These are phyloP conservation scores for Pleurotus ostreatus DNA, from an alignment of 768 basidiomycete species.

Conservation along the genomic window DNA sequence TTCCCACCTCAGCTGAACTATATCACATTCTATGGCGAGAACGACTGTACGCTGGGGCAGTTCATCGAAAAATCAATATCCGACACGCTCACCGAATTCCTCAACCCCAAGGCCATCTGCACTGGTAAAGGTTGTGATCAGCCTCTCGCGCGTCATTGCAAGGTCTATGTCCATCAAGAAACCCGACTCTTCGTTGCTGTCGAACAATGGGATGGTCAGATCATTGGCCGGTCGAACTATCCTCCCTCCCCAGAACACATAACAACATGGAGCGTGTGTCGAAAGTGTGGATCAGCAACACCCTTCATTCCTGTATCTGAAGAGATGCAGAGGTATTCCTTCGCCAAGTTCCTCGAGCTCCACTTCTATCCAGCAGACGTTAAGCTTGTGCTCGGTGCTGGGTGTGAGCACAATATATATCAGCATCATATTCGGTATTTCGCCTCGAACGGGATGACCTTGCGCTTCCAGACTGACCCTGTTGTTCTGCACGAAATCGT, in stretches of 20 bases:
- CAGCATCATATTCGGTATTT: slow-evolving; percentile 92
- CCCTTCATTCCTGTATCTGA: slow-evolving; percentile 87
- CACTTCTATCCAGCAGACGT: slow-evolving; percentile 93
- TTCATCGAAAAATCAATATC: slow-evolving; percentile 81
- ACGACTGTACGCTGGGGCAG: slow-evolving; percentile 89
- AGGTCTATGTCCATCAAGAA: slow-evolving; percentile 88
- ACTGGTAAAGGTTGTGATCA: slow-evolving; percentile 82
- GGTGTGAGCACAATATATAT: slow-evolving; percentile 93
- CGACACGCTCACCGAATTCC: slow-evolving; percentile 63
- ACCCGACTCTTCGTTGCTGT: slow-evolving; percentile 79
- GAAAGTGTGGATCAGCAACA: slow-evolving; percentile 71
- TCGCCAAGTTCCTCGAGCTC: slow-evolving; percentile 93
- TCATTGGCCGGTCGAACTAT: slow-evolving; percentile 51
- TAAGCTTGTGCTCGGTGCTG: slow-evolving; percentile 79
- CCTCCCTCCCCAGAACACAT: slow-evolving; percentile 68
- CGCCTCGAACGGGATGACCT: slow-evolving; percentile 75
- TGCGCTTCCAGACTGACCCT: slow-evolving; percentile 84
- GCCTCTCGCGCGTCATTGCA: slow-evolving; percentile 78
- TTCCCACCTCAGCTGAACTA: slow-evolving; percentile 71
- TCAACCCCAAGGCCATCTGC: slow-evolving; percentile 76
- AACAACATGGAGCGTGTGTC: slow-evolving; percentile 90
- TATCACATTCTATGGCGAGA: slow-evolving; percentile 88
- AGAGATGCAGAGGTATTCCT: slow-evolving; percentile 91
- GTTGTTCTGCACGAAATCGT: slow-evolving; percentile 82
- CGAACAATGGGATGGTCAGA: slow-evolving; percentile 84